Conservation (phyloP, 2,329 filamentous ascomycete genomes). For the Cladophialophora psammophila region DNA sequence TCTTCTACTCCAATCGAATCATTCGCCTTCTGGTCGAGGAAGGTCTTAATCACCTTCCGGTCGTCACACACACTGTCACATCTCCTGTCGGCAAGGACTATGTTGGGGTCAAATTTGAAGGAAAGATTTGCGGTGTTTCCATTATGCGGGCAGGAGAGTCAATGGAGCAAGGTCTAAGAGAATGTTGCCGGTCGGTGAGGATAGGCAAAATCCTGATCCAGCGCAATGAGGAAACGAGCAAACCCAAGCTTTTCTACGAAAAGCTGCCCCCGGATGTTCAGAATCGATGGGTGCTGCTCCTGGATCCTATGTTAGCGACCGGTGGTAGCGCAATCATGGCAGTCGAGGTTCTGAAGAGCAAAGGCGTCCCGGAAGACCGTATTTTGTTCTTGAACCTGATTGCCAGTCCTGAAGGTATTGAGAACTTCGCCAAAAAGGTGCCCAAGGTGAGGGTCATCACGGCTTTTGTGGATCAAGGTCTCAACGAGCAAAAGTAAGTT, state of each 20-base stretch:
- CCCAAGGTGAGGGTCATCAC: conserved; percentile 91
- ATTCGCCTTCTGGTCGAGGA: conserved; percentile 96
- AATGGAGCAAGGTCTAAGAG: conserved; percentile 95
- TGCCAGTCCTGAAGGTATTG: conserved; percentile 91
- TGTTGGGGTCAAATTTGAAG: conserved; percentile 90
- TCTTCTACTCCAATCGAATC: conserved; percentile 98
- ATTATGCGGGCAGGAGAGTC: conserved; percentile 98
- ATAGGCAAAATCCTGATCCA: conserved; percentile 99
- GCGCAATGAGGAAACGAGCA: conserved; percentile 90
- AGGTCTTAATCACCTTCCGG: conserved; percentile 93
- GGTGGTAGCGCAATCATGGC: conserved; percentile 97
- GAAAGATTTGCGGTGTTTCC: conserved; percentile 97
- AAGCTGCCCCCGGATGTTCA: conserved; percentile 95
- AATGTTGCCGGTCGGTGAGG: conserved; percentile 96
- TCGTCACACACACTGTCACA: conserved; percentile 85
- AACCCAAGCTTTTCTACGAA: conserved; percentile 95
- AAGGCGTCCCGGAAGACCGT: conserved; percentile 91
- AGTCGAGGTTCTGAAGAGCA: conserved; percentile 86
- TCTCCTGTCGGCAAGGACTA: conserved; percentile 91
- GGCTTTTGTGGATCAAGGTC: conserved; percentile 93
- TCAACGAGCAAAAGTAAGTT: conserved; percentile 94
- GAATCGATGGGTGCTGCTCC: conserved; percentile 86
- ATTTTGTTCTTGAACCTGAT: conserved; percentile 98
- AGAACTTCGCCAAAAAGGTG: conserved; percentile 86
- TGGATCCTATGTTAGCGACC: conserved; percentile 99